Evolutionary conservation across 192 early-diverging fungal genomes (phyloP), one percentile per base, ranked within the genome.

Genomic region (Backusella westeae): DNA sequence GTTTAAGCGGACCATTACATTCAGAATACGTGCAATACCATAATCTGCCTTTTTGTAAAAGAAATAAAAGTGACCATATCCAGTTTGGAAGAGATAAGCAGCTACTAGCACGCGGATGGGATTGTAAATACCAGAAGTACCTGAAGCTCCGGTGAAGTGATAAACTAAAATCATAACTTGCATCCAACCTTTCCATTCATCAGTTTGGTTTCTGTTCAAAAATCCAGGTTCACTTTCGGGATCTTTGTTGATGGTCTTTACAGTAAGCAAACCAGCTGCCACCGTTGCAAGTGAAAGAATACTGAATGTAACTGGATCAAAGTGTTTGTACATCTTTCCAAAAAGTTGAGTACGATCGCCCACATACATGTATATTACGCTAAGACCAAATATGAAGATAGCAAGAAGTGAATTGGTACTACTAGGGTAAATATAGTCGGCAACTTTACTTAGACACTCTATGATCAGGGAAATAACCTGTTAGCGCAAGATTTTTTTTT

Each of bases 101-200:
- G 91, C 92, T 5, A 95, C 94, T 67, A 93, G 76, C 42, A 91
- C 84, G 10, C 94, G 90, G 29, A 95, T 89, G 1, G 88, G 86
- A 71, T 91, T 89, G 82, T 95, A 95, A 56, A 95, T 91, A 0
- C 80, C 84, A 1, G 88, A 75, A 14, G 90, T 82, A 29, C 81
- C 83, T 4, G 90, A 92, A 0, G 92, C 92, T 26, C 90, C 92
- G 41, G 87, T 81, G 75, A 90, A 87, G 76, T 95, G 94, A 80
- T 95, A 95, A 15, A 90, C 80, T 29, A 92, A 78, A 46, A 92
- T 89, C 32, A 87, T 73, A 4, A 94, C 74, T 84, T 95, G 94
- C 94, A 95, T 95, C 94, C 94, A 95, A 2, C 94, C 94, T 78
- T 92, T 93, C 94, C 94, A 95, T 80, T 95, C 94, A 71, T 95